Conservation (phyloP, 1,139 yeast genomes). For the Zhuliangozyma parablackwelliae region DNA sequence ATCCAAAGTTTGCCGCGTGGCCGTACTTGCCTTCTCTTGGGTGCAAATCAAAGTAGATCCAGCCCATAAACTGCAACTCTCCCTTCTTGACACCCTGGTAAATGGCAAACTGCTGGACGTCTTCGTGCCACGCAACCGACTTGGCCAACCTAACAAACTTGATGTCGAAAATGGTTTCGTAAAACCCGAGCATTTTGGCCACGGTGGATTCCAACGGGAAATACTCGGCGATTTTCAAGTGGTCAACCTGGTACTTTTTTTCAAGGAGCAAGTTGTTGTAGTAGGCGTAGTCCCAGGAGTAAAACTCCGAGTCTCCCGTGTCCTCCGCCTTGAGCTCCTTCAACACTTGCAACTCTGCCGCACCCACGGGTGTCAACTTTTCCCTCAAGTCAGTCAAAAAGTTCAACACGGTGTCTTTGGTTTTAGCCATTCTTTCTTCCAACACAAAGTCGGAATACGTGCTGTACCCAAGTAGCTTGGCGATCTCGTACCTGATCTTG, state of each 20-base stretch:
- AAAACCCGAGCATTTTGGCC: conserved; percentile 61
- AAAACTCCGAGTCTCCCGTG: conserved; percentile 44
- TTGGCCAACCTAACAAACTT: conserved; percentile 53
- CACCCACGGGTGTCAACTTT: conserved; percentile 57
- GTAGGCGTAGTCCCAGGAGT: conserved; percentile 71
- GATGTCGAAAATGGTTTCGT: conserved; percentile 63
- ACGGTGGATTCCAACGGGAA: conserved; percentile 73
- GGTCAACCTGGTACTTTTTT: conserved; percentile 66
- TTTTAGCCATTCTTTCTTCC: conserved; percentile 79
- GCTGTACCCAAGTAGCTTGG: conserved; percentile 59
- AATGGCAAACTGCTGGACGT: conserved; percentile 70
- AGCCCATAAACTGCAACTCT: conserved; percentile 64
- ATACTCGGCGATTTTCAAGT: conserved; percentile 66
- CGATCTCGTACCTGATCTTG: conserved; percentile 55
- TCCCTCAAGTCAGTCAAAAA: conserved; percentile 59
- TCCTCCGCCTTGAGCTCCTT: conserved; percentile 53
- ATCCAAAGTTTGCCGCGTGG: conserved; percentile 80
- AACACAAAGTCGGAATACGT: conserved; percentile 65
- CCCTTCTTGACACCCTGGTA: conserved; percentile 53
- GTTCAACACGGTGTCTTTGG: conserved; percentile 49
- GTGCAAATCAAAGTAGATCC: conserved; percentile 75
- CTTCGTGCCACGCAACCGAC: conserved; percentile 61
- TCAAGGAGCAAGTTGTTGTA: conserved; percentile 64
- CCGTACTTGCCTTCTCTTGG: conserved; percentile 85
- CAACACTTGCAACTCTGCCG: conserved; percentile 47